Evolutionary conservation across 2,329 filamentous ascomycete genomes (phyloP), one percentile per base, ranked within the genome.

Genomic region (Colletotrichum eremochloae): DNA sequence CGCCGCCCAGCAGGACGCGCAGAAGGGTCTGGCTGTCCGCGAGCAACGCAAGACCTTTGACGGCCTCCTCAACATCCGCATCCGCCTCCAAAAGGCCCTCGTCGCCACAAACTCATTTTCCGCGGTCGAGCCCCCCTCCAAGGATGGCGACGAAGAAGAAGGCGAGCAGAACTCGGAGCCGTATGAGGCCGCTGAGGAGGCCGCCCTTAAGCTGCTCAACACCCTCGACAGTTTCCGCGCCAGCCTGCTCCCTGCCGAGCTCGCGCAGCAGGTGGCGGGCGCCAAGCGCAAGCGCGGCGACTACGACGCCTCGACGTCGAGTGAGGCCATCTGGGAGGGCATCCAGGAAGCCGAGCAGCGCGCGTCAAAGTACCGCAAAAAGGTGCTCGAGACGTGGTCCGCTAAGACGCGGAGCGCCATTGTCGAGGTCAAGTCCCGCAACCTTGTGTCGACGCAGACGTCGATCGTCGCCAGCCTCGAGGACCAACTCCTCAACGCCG

Each of bases 81-180:
- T 99, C 78, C 93, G 96, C 73, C 84, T 99, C 24, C 97, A 99
- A 81, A 98, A 98, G 81, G 94, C 94, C 1, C 84, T 99, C 18
- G 89, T 96, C 20, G 92, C 93, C 0, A 89, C 92, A 36, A 98
- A 98, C 81, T 92, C 94, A 1, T 86, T 97, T 52, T 81, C 87
- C 20, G 79, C 84, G 1, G 76, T 87, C 1, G 83, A 86, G 1
- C 80, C 81, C 18, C 82, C 86, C 1, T 81, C 81, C 20, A 48
- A 46, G 4, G 44, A n/a, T 5, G 44, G 20, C 11, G 20, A 14
- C 7, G 44, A 48, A 48, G 76, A 78, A 6, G 79, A 78, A 80
- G 68, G 78, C 74, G 74, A 80, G 3, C 78, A 84, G 52, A 82
- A 82, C 44, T 79, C 82, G 18, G 84, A 88, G 79, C 91, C 82